Conservation (phyloP, 495 filamentous ascomycete genomes). For the Hyaloscypha bicolor region DNA sequence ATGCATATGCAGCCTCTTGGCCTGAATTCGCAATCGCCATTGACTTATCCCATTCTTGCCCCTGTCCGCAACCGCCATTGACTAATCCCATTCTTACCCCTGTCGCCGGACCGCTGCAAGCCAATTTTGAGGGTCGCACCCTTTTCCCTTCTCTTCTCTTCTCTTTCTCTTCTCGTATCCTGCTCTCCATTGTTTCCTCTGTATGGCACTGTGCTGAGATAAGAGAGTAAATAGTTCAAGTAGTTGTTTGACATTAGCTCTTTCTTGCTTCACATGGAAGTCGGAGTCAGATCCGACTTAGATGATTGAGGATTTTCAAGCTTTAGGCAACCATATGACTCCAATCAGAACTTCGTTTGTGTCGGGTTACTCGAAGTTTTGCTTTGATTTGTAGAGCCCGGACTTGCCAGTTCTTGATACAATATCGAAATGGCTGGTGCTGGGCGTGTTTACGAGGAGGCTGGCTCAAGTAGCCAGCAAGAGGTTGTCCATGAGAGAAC, state of each 20-base stretch:
- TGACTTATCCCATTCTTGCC: neutral
- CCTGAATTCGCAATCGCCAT: constrained; percentile 5
- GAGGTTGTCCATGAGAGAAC: constrained; percentile 21
- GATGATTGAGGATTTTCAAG: neutral
- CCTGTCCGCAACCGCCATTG: neutral
- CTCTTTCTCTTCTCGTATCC: neutral
- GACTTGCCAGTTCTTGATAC: neutral
- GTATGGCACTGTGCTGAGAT: neutral
- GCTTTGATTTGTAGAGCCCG: no score
- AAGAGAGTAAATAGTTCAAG: neutral
- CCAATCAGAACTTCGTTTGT: neutral
- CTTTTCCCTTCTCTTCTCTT: neutral
- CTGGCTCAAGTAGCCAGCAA: neutral
- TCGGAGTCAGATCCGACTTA: neutral
- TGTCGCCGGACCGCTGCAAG: neutral
- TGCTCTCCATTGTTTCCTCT: neutral
- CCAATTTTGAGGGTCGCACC: neutral
- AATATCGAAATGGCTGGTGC: neutral
- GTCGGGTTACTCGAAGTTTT: neutral
- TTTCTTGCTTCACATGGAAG: neutral
- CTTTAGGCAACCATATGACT: neutral
- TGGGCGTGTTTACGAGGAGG: neutral
- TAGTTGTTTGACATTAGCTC: neutral
- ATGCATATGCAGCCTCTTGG: neutral
- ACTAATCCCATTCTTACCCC: neutral